Percentiles rank a stretch among this genome's conserved stretches.
These are phyloP conservation scores for Salvia splendens DNA, from an alignment of 257 asterid species.

Conservation along the genomic window DNA sequence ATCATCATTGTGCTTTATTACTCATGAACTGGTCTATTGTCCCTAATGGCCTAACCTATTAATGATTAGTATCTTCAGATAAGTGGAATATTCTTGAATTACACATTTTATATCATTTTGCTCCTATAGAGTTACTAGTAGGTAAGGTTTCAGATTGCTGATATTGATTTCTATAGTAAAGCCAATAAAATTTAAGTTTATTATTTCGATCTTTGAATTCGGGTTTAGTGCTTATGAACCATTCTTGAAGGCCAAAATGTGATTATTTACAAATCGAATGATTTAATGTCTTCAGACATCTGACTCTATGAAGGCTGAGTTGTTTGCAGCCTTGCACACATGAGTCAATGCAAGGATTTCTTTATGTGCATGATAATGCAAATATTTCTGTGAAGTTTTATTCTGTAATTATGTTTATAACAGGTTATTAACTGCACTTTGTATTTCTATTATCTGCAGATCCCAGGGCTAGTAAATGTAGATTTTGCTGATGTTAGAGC, in stretches of 20 bases:
- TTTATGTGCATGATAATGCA: constrained; percentile 5
- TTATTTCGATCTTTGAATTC: background rate
- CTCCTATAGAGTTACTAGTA: background rate
- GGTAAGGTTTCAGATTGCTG: constrained; percentile 9
- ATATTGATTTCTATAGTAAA: constrained; percentile 8
- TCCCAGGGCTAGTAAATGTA: constrained; percentile 93
- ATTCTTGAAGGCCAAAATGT: background rate
- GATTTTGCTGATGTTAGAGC: constrained; percentile 99
- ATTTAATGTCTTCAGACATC: background rate
- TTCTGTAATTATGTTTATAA: constrained; percentile 19
- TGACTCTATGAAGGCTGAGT: constrained; percentile 2
- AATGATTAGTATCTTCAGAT: background rate
- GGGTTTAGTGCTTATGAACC: background rate
- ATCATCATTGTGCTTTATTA: constrained; percentile 12
- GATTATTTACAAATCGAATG: background rate
- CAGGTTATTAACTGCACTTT: constrained; percentile 9
- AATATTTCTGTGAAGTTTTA: background rate
- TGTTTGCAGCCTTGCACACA: constrained; percentile 14
- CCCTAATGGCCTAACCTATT: background rate
- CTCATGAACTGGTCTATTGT: background rate
- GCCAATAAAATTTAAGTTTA: background rate
- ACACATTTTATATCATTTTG: constrained; percentile 23
- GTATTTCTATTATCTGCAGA: constrained; percentile 52
- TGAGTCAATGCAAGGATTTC: background rate
- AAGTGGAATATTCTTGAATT: constrained; percentile 10